phyloP scores from a whole-genome alignment of 495 filamentous ascomycete species.

The Podospora australis region DNA sequence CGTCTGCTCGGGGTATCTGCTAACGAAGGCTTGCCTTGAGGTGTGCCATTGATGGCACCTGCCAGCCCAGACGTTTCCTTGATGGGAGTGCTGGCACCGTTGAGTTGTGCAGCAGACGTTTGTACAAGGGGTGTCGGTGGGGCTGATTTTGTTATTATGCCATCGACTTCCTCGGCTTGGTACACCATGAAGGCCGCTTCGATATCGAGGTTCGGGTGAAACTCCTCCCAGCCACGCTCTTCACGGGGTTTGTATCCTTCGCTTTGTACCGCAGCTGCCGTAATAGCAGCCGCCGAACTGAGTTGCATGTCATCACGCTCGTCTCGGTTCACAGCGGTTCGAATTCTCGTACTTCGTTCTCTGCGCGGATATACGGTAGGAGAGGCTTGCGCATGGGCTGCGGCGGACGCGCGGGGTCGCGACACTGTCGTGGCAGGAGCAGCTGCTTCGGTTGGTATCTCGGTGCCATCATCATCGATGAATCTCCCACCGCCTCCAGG shows the following conservation, averaged over 20 bases:
- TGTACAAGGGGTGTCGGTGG: constrained; percentile 38
- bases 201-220: constrained; percentile 89
- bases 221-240: constrained; percentile 94
- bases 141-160: constrained; percentile 36
- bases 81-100: constrained; percentile 33
- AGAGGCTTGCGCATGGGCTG: constrained; percentile 29
- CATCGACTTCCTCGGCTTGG: constrained; percentile 78
- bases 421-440: constrained; percentile 24
- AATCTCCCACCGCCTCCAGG: constrained; percentile 76
- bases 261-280: constrained; percentile 75
- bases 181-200: constrained; percentile 72
- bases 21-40: constrained; percentile 24
- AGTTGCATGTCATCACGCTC: constrained; percentile 50
- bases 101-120: constrained; percentile 17
- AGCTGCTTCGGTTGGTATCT: constrained; percentile 35
- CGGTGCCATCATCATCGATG: constrained; percentile 55
- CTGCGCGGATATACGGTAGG: constrained; percentile 40
- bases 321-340: constrained; percentile 42
- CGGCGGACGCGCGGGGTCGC: constrained; percentile 29
- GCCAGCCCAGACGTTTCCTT: constrained; percentile 21
- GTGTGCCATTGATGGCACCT: constrained; percentile 17
- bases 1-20: constrained; percentile 39
- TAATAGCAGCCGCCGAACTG: constrained; percentile 76
- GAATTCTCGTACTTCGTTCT: constrained; percentile 48
- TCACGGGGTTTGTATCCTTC: constrained; percentile 96